Evolutionary conservation across 2,329 filamentous ascomycete genomes (phyloP).

Genomic region (Davidsoniella eucalypti): DNA sequence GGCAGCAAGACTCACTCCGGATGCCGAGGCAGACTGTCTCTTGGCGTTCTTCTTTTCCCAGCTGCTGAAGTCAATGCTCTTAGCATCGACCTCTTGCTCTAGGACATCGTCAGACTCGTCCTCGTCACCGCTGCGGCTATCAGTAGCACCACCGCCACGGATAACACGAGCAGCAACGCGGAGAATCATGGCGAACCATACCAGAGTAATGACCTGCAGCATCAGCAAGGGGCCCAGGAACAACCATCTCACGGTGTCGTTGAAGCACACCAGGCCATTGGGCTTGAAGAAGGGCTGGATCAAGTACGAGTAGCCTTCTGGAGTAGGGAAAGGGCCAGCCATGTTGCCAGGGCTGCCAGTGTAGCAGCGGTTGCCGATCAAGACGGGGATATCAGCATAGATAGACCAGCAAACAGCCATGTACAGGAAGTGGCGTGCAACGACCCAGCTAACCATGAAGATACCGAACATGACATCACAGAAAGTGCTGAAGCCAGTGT

Average conservation of each 20-base stretch:
- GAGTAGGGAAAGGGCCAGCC: conserved; percentile 35
- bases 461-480: conserved; percentile 75
- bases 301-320: conserved; percentile 42
- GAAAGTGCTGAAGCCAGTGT: conserved; percentile 54
- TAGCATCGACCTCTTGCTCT: conserved; percentile 62
- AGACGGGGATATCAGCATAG: conserved; percentile 44
- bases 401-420: conserved; percentile 68
- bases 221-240: conserved; percentile 65
- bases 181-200: conserved; percentile 84
- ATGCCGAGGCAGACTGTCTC: conserved; percentile 35
- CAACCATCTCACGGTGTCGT: conserved; percentile 51
- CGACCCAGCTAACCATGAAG: conserved; percentile 75
- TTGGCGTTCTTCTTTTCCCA: conserved; percentile 42
- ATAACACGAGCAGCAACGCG: conserved; percentile 69
- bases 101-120: conserved; percentile 49
- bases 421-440: conserved; percentile 70
- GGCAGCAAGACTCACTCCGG: conserved; percentile 49
- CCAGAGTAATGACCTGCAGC: conserved; percentile 62
- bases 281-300: conserved; percentile 58
- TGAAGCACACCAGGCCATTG: conserved; percentile 65
- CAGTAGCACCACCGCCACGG: conserved; percentile 61
- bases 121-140: conserved; percentile 76
- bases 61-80: conserved; percentile 49
- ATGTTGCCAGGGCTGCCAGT: conserved; percentile 37
- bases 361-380: conserved; percentile 59